Evolutionary conservation across 495 filamentous ascomycete genomes (phyloP), one percentile per base, ranked within the genome.

Genomic region (Penicillium psychrofluorescens): DNA sequence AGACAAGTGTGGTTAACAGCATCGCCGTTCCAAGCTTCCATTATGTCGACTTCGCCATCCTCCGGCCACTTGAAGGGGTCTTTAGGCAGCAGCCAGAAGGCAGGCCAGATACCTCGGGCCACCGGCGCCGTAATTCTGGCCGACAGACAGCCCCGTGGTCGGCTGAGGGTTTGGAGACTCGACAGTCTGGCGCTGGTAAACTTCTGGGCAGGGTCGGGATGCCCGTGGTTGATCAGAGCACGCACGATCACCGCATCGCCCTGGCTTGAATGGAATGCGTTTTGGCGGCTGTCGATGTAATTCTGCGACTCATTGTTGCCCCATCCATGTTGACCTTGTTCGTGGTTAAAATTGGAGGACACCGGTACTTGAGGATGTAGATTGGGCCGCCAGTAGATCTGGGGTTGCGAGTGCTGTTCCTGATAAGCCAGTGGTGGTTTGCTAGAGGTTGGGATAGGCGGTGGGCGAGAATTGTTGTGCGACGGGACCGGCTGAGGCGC

Each of bases 71-170:
- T 54, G 48, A 59, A 59, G 40, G 56, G 56, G 36, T 59, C 56
- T 54, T 59, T 56, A 51, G 56, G 56, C 49, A 59, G 56, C 56
- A 59, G 50, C 56, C 56, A 59, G 51, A 59, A 59, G 28, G 56
- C 56, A 38, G 56, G 56, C 56, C 56, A 59, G 47, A 59, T 59
- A 45, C 56, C 56, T 30, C 47, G 42, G 27, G 56, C 56, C 6
- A 56, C 53, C 9, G 56, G 56, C 37, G 56, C 53, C 8, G 37
- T 56, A 38, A 59, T 59, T 41, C 53, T 54, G 40, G 53, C 56
- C 15, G 53, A 54, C n/a, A 59, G 50, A 51, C 56, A 59, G 40
- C 56, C 56, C 12, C 56, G 53, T 42, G 53, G 43, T 45, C 56
- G 53, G 29, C 40, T 29, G 37, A 59, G 56, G 31, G 53, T 54